These are phyloP conservation scores for Apostasia shenzhenica DNA, from an alignment of 106 monocot genomes.

Conservation along the genomic window DNA sequence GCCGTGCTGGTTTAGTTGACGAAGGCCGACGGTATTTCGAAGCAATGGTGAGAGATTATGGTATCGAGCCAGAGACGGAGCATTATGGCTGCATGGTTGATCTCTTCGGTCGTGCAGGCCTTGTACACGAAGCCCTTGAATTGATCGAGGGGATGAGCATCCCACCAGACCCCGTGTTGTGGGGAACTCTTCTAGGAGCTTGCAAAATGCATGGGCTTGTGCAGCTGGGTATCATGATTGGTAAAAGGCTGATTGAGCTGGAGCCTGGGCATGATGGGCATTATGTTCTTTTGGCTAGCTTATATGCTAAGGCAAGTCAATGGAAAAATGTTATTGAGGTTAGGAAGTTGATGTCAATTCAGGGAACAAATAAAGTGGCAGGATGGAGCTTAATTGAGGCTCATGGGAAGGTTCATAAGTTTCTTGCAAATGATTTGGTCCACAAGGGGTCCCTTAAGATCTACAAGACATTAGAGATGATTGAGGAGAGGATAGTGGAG, in stretches of 20 bases:
- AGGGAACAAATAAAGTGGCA: constrained; percentile 38
- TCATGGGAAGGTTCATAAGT: constrained; percentile 36
- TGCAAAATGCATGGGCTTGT: constrained; percentile 52
- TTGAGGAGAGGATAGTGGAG: constrained; percentile 26
- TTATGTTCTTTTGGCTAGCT: constrained; percentile 58
- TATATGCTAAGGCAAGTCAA: constrained; percentile 50
- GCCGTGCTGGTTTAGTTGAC: constrained; percentile 56
- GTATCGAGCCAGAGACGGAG: constrained; percentile 61
- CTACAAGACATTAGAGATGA: constrained; percentile 26
- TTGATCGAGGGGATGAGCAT: constrained; percentile 48
- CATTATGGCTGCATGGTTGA: constrained; percentile 83
- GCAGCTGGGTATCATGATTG: constrained; percentile 42
- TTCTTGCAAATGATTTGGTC: constrained; percentile 41
- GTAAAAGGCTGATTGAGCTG: constrained; percentile 43
- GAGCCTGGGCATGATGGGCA: constrained; percentile 66
- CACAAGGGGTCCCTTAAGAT: constrained; percentile 35
- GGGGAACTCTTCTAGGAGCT: constrained; percentile 55
- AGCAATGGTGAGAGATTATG: constrained; percentile 28
- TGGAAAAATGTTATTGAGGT: constrained; percentile 52
- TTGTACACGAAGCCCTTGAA: constrained; percentile 43
- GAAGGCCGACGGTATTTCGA: constrained; percentile 47
- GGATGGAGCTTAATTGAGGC: constrained; percentile 72
- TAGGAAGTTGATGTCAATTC: constrained; percentile 35
- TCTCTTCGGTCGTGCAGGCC: constrained; percentile 54
- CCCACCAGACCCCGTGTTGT: constrained; percentile 50